Evolutionary conservation across 345 rosid genomes (phyloP).

Genomic region (Hibiscus syriacus): DNA sequence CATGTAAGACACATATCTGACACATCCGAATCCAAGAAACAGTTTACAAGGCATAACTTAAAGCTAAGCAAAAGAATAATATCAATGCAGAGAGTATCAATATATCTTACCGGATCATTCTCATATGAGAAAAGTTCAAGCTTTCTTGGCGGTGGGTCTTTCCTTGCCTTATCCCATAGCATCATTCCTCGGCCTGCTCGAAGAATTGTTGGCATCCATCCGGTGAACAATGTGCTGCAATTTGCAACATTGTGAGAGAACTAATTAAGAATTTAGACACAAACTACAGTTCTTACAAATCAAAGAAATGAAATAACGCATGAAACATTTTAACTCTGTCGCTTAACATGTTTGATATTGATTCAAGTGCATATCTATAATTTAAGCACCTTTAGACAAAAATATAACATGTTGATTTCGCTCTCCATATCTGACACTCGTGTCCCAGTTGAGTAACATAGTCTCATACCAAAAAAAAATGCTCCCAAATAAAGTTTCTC

Average conservation of each 20-base stretch:
- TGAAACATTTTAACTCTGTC: background rate
- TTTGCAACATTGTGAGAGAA: background rate
- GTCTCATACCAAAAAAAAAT: background rate
- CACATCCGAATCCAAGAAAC: no score
- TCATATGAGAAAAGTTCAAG: conserved; percentile 74
- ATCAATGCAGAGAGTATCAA: background rate
- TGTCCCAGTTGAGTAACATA: no score
- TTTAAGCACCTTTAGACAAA: background rate
- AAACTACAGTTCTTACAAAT: background rate
- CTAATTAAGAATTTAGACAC: background rate
- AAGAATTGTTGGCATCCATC: conserved; percentile 86
- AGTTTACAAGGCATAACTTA: background rate
- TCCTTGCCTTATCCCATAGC: conserved; percentile 58
- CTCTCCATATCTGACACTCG: no score
- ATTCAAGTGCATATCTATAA: background rate
- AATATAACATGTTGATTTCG: background rate
- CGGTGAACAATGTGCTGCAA: conserved; percentile 67
- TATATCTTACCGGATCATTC: conserved; percentile 51
- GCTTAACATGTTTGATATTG: background rate
- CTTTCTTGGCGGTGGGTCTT: conserved; percentile 43
- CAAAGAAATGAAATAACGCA: background rate
- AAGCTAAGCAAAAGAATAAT: background rate
- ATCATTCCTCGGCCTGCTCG: conserved; percentile 86
- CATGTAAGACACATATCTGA: background rate
- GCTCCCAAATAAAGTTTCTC: background rate